Evolutionary conservation across 371 early-diverging fungal genomes (phyloP).

Genomic region (Actinomortierella ambigua): DNA sequence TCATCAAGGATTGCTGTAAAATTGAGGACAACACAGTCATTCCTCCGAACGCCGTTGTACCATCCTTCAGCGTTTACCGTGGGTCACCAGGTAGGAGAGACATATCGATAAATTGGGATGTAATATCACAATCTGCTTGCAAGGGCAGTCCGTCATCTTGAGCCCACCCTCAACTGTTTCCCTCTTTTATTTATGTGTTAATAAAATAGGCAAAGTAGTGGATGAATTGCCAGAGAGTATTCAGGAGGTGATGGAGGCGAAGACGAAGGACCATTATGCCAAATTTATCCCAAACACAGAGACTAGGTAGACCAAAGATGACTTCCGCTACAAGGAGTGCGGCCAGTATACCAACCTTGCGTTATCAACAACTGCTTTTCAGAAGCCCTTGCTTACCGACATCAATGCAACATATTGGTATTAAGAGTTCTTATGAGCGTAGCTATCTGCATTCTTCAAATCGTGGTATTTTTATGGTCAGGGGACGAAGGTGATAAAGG

Average conservation of each 20-base stretch:
- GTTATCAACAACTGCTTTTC: too few species aligned
- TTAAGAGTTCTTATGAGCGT: too few species aligned
- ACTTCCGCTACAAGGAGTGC: too few species aligned
- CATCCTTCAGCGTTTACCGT: slow-evolving; percentile 86
- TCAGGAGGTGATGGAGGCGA: slow-evolving; percentile 76
- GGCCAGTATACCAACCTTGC: too few species aligned
- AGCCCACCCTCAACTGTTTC: slow-evolving; percentile 1
- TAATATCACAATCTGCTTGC: too few species aligned
- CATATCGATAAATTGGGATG: neutral
- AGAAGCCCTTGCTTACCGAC: too few species aligned
- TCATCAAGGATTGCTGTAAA: slow-evolving; percentile 91
- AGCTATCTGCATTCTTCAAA: too few species aligned
- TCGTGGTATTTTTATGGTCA: too few species aligned
- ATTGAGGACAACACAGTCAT: slow-evolving; percentile 93
- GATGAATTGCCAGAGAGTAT: slow-evolving; percentile 87
- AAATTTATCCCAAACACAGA: slow-evolving; percentile 67
- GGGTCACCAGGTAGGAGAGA: slow-evolving; percentile 73
- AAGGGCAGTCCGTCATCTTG: too few species aligned
- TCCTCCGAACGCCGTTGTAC: slow-evolving; percentile 90
- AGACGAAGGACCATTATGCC: slow-evolving; percentile 77
- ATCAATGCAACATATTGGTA: too few species aligned
- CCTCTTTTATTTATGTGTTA: slow-evolving; percentile 2
- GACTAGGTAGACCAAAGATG: neutral
- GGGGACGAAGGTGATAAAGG: too few species aligned
- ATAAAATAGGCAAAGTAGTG: slow-evolving; percentile 67